Conservation (phyloP, 352 stramenopile genomes). For the Globisporangium solare region DNA sequence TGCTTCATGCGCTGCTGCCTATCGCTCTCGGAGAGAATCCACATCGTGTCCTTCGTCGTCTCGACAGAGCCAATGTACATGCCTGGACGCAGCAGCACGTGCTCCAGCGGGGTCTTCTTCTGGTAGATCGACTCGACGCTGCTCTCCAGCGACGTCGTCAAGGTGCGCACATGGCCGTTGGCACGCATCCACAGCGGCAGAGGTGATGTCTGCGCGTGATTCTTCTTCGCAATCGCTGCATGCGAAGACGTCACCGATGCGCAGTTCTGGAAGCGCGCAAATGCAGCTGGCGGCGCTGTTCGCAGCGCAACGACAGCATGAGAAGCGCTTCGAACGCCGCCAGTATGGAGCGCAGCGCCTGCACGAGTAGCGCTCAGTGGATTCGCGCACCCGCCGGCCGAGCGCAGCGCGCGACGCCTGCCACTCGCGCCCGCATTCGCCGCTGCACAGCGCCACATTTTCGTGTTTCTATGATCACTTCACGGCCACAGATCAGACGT, state of each 20-base stretch:
- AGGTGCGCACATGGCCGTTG: constrained; percentile 1
- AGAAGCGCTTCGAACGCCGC: too few species aligned
- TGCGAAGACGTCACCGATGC: neutral
- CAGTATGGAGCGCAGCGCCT: neutral
- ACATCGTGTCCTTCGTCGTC: constrained; percentile 66
- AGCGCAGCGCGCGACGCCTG: constrained; percentile 6
- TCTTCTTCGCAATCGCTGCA: neutral
- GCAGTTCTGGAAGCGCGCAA: neutral
- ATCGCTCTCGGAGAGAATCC: constrained; percentile 46
- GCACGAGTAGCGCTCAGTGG: neutral
- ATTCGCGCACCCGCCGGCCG: neutral
- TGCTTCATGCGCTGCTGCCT: constrained; percentile 55
- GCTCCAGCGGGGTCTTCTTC: constrained; percentile 87
- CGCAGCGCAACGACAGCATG: too few species aligned
- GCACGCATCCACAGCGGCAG: neutral
- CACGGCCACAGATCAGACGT: too few species aligned
- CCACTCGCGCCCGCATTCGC: constrained; percentile 7
- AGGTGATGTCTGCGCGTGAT: neutral
- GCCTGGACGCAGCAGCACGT: constrained; percentile 86
- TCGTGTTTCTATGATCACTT: neutral
- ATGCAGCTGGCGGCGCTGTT: neutral
- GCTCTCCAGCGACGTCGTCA: constrained; percentile 32
- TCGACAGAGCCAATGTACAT: constrained; percentile 93
- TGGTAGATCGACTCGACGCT: constrained; percentile 84
- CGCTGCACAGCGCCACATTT: constrained; percentile 8